Conservation (phyloP, 192 early-diverging fungal genomes). For the Backusella mclennaniae region DNA sequence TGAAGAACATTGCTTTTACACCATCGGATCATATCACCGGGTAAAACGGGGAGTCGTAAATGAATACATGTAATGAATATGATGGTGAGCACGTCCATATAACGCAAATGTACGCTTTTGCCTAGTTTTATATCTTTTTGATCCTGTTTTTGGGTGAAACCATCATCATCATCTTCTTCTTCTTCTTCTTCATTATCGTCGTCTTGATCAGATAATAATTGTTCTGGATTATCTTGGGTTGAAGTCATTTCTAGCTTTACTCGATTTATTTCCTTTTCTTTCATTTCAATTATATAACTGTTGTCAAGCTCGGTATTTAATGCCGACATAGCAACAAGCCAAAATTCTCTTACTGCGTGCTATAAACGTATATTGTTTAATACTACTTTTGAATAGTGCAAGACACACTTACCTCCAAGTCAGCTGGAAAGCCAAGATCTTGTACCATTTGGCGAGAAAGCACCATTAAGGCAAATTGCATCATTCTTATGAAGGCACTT, state of each 20-base stretch:
- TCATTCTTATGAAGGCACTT: background rate
- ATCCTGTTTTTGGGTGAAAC: background rate
- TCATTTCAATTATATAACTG: background rate
- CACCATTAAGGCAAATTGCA: constrained; percentile 23
- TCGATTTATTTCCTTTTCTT: background rate
- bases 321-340: constrained; percentile 29
- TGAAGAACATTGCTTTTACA: constrained; percentile 14
- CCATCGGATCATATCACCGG: constrained; percentile 25
- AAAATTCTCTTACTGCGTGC: constrained; percentile 31
- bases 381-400: background rate
- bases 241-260: background rate
- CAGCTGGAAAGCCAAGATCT: constrained; percentile 23
- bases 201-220: background rate
- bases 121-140: too few species aligned
- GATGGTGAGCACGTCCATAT: constrained; percentile 7
- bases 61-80: constrained; percentile 23
- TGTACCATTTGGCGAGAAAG: constrained; percentile 15
- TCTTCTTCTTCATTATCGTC: background rate
- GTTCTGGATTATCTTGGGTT: background rate
- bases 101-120: background rate
- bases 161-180: constrained; percentile 2
- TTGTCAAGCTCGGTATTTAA: constrained; percentile 2
- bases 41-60: constrained; percentile 24
- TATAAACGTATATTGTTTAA: background rate
- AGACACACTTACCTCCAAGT: constrained; percentile 28